Base-by-base conservation (phyloP, 83 land plant species). In the Larix sibirica region DNA sequence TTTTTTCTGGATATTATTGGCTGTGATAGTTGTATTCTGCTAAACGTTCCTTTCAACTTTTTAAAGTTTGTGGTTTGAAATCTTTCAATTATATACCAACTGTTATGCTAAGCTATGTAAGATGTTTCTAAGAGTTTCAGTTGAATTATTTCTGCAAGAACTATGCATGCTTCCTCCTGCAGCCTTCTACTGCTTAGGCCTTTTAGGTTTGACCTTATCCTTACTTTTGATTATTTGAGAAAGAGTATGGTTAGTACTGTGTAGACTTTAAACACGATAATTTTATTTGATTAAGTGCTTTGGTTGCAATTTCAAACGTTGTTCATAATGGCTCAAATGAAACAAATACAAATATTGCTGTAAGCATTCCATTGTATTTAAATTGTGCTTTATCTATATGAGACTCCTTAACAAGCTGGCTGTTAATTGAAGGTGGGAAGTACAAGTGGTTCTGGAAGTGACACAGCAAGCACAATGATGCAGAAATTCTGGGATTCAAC, bases 401-500 rank as follows among this genome's bases (percentile, higher is more conserved):
- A 59, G 42, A 4, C 60, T 33, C 47, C 65, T 20, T 79, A 33
- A 81, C 9, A 20, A 23, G 3, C 59, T 81, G 23, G 54, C 42
- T 63, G 12, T 38, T 62, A 75, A 71, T 66, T 67, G 62, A 80
- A 91, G 91, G 90, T 84, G 86, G 98, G 90, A 79, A 89, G 89
- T 81, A 85, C 94, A 65, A 84, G 87, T 79, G 93, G 90, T 50
- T 86, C 90, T 77, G 88, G 82, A 59, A 92, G 90, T 92, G 91
- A 93, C 70, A 81, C 89, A 81, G 93, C 93, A 77, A 90, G 86
- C 79, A 88, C 94, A 64, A 94, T 97, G 96, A 87, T 97, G 91
- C 99, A 97, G 82, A 97, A 93, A 85, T 97, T 97, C 82, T 97
- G 98, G 98, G 99, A 97, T 84, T 97, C 99, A 16, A 94, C 99